Evolutionary conservation across 2,329 filamentous ascomycete genomes (phyloP).

Genomic region (Fonsecaea nubica): DNA sequence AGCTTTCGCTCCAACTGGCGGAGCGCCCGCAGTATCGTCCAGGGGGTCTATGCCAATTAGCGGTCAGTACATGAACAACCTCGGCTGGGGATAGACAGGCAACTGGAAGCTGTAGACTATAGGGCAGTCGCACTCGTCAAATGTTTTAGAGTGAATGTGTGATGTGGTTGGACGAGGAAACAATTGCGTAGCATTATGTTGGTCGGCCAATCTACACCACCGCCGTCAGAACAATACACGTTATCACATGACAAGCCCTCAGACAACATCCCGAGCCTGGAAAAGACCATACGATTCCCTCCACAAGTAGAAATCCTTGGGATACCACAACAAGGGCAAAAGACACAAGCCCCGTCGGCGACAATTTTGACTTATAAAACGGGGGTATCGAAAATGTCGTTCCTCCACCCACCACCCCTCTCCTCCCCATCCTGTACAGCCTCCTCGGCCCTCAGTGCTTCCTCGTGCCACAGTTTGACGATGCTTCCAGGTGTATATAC

Average conservation of each 20-base stretch:
- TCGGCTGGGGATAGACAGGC: background rate
- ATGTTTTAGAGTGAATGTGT: too few relatives aligned
- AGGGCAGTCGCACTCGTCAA: background rate
- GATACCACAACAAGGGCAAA: background rate
- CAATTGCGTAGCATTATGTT: too few relatives aligned
- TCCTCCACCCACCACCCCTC: slow-evolving; percentile 74
- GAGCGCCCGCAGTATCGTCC: background rate
- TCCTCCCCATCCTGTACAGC: slow-evolving; percentile 73
- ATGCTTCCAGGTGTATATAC: slow-evolving; percentile 89
- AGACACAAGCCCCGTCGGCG: background rate
- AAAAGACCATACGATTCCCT: background rate
- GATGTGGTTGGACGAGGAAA: too few relatives aligned
- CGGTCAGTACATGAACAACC: background rate
- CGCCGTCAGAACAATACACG: background rate
- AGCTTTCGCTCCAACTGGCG: background rate
- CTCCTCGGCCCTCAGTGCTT: slow-evolving; percentile 73
- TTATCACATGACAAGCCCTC: background rate
- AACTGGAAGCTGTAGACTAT: background rate
- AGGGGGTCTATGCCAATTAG: background rate
- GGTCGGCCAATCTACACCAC: background rate
- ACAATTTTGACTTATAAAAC: background rate
- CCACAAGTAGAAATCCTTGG: background rate
- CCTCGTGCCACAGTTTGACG: slow-evolving; percentile 86
- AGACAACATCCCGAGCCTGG: background rate
- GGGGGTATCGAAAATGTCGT: slow-evolving; percentile 72